Base-by-base conservation (phyloP, 2,329 filamentous ascomycete species). In the Penicillium sp. region DNA sequence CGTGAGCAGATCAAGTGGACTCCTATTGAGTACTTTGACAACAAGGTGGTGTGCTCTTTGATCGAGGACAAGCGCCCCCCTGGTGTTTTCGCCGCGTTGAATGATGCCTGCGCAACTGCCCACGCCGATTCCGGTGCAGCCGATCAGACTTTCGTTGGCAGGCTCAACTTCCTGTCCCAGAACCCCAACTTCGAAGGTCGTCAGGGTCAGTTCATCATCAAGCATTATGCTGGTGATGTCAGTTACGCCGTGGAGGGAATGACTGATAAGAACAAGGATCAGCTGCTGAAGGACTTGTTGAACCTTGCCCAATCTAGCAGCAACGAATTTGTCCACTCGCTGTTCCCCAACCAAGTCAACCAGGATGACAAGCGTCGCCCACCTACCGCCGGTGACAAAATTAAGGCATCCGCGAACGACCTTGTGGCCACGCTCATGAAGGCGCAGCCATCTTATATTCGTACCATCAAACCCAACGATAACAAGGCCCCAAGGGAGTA, bases 241-340 rank as follows among this genome's bases (percentile, higher is more conserved):
- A 87, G 86, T 62, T 99, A 99, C 74, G 90, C 89, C 1, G 88
- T 97, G 3, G 90, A 96, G 54, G 94, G 94, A 57, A 99, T 99
- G 80, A 99, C 94, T 0, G 94, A 99, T 75, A 99, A 99, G 83
- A 99, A 97, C 81, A 99, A 97, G 81, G 94, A 99, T 70, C 91
- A 95, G 75, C 81, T 99, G 42, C 80, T 97, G 56, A 99, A 99
- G 79, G 94, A 96, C 65, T 80, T 99, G 40, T 82, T 97, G 49
- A 93, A 90, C 69, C 81, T 99, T 36, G 89, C 96, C 68, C 87
- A 88, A 59, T 85, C 86, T 63, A 97, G 91, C 69, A 83, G 85
- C 55, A 97, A 97, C 75, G 76, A 79, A 17, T 99, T 97, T 66
- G 80, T 97, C 10, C 93, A 96, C 69, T 86, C 85, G 0, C 73